A percentile compares a stretch with the other conserved stretches of the same genome.
Evolutionary conservation across 495 filamentous ascomycete genomes (phyloP).

Genomic region (Aspergillus hancockii): DNA sequence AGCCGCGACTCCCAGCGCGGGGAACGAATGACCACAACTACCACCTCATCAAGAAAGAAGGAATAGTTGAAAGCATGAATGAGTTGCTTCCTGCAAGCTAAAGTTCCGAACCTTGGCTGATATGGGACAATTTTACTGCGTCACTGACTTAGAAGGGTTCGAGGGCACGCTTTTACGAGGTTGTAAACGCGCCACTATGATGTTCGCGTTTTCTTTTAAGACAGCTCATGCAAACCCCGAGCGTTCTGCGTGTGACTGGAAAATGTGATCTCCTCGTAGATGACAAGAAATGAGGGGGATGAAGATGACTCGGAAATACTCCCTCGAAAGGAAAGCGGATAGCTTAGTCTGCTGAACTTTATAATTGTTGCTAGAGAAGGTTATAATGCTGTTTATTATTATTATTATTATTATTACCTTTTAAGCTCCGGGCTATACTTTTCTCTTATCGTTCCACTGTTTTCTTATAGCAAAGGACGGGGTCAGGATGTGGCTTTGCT

Average conservation of each 20-base stretch:
- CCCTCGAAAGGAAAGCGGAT: slow-evolving; percentile 1
- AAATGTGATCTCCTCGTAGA: slow-evolving; percentile 9
- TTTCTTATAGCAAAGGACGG: neutral
- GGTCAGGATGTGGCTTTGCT: neutral
- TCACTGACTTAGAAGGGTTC: neutral
- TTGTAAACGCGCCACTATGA: neutral
- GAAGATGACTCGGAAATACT: neutral
- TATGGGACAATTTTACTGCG: neutral
- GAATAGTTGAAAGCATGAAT: neutral
- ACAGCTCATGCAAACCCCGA: slow-evolving; percentile 6
- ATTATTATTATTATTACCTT: neutral
- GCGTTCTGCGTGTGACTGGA: slow-evolving; percentile 11
- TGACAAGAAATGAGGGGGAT: neutral
- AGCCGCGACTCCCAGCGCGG: slow-evolving; percentile 4
- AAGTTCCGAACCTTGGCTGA: slow-evolving; percentile 7
- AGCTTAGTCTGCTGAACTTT: neutral
- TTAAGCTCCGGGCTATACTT: neutral
- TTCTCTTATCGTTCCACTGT: neutral
- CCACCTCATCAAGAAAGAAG: neutral
- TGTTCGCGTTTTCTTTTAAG: neutral
- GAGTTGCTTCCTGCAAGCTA: slow-evolving; percentile 3
- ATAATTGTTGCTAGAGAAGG: neutral
- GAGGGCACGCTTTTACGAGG: neutral
- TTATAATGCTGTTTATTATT: neutral
- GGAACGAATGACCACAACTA: neutral